Percentiles rank a stretch among this genome's conserved stretches.
Evolutionary conservation across 306 rosid species (phyloP).

Genomic region (Cyclanthera cordifolia): DNA sequence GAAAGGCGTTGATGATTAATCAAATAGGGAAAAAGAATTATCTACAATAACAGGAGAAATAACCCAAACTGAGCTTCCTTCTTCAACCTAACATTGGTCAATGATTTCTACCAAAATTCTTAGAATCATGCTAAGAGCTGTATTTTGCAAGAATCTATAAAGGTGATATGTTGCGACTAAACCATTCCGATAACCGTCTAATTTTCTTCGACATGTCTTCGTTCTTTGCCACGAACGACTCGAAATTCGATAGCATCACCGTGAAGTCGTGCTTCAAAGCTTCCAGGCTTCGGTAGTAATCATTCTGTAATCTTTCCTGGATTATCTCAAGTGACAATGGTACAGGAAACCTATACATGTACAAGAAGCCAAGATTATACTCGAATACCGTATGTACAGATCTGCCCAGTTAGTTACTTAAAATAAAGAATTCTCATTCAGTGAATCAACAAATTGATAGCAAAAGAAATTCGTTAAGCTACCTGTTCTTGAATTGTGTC

Average conservation of each 20-base stretch:
- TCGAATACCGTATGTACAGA: not conserved
- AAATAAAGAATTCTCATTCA: not conserved
- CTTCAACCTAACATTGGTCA: slow-evolving; percentile 27
- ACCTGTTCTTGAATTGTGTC: slow-evolving; percentile 67
- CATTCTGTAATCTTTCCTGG: slow-evolving; percentile 65
- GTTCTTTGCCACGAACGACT: slow-evolving; percentile 49
- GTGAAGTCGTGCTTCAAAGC: slow-evolving; percentile 68
- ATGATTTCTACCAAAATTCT: slow-evolving; percentile 17
- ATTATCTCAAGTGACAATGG: slow-evolving; percentile 67
- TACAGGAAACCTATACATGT: slow-evolving; percentile 59
- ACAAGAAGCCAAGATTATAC: not conserved
- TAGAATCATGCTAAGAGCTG: slow-evolving; percentile 7
- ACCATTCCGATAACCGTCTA: slow-evolving; percentile 80
- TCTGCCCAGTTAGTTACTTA: not conserved
- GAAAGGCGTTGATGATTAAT: slow-evolving; percentile 15
- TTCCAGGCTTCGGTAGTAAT: slow-evolving; percentile 75
- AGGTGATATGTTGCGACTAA: slow-evolving; percentile 39
- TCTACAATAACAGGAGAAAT: slow-evolving; percentile 32
- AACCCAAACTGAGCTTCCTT: slow-evolving; percentile 24
- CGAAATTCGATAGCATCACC: slow-evolving; percentile 52
- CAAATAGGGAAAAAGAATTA: slow-evolving; percentile 22
- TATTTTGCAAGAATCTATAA: slow-evolving; percentile 25
- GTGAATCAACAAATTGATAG: not conserved
- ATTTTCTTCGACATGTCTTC: slow-evolving; percentile 36
- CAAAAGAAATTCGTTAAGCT: not conserved